phyloP scores from a whole-genome alignment of 2,329 filamentous ascomycete species.

The Pseudogymnoascus sp. region DNA sequence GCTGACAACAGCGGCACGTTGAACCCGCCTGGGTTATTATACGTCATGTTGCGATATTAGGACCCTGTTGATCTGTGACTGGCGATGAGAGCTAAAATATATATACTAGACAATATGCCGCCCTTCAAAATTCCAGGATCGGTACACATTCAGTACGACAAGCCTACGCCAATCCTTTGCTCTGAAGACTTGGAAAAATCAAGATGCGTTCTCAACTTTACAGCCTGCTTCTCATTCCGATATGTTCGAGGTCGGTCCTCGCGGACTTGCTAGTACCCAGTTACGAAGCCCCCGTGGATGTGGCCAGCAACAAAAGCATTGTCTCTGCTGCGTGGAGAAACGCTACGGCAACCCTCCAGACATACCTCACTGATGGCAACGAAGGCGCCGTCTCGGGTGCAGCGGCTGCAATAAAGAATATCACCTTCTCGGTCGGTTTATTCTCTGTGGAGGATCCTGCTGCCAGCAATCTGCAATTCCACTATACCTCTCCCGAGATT shows the following conservation, averaged over 20 bases:
- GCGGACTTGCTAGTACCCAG: background rate
- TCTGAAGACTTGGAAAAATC: background rate
- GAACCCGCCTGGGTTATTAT: background rate
- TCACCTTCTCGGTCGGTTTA: constrained; percentile 33
- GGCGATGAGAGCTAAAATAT: background rate
- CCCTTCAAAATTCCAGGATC: background rate
- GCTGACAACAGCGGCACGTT: background rate
- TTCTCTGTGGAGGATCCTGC: constrained; percentile 31
- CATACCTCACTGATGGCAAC: background rate
- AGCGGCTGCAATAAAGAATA: constrained; percentile 21
- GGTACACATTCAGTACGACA: background rate
- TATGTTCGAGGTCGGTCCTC: background rate
- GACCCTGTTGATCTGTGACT: background rate
- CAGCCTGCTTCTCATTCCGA: background rate
- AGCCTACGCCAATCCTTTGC: background rate
- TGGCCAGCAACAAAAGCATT: background rate
- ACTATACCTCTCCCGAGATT: constrained; percentile 30
- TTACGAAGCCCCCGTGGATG: background rate
- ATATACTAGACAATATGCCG: background rate
- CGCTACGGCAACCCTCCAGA: background rate
- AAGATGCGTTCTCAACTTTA: background rate
- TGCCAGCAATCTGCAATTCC: constrained; percentile 28
- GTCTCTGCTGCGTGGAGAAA: background rate
- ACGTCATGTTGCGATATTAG: background rate
- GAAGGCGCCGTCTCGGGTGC: background rate